A percentile compares a stretch with the other conserved stretches of the same genome.
phyloP scores from a whole-genome alignment of 805 yeast species.

The Wickerhamiella siamensis region DNA sequence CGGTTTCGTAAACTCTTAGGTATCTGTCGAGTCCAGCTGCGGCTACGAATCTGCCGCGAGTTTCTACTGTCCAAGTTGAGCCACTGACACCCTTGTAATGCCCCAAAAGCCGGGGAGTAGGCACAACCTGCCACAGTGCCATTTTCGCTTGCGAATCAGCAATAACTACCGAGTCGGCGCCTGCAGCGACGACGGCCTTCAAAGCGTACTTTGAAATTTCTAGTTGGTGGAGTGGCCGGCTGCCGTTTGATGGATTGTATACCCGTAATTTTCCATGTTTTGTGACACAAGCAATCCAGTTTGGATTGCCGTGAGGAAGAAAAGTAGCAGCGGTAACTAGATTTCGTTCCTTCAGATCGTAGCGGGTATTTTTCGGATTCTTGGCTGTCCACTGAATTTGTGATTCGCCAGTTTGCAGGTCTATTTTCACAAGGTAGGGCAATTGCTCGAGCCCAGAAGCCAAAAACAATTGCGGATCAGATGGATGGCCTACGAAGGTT shows the following conservation, averaged over 20 bases:
- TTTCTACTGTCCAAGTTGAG: conserved; percentile 34
- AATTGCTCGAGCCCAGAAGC: conserved; percentile 81
- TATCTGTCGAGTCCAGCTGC: conserved; percentile 85
- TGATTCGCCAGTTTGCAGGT: conserved; percentile 23
- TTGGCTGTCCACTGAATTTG: conserved; percentile 49
- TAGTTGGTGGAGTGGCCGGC: conserved; percentile 48
- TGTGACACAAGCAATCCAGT: conserved; percentile 51
- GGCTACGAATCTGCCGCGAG: conserved; percentile 31
- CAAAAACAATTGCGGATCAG: conserved; percentile 43
- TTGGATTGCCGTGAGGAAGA: conserved; percentile 24
- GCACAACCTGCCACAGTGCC: conserved; percentile 24
- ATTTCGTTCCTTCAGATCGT: conserved; percentile 71
- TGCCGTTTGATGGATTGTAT: conserved; percentile 55
- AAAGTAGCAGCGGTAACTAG: conserved; percentile 54
- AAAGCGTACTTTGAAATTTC: conserved; percentile 44
- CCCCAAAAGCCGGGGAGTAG: conserved; percentile 34
- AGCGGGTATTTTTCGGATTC: conserved; percentile 65
- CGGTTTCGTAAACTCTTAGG: conserved; percentile 57
- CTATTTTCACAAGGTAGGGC: conserved; percentile 30
- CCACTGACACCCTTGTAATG: conserved; percentile 70
- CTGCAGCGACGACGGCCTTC: conserved; percentile 27
- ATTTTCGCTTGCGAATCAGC: conserved; percentile 60
- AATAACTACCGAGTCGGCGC: conserved; percentile 38
- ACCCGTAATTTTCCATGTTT: conserved; percentile 59
- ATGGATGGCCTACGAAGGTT: conserved; percentile 28